Conservation (phyloP, 106 monocot species). For the Platanthera guangdongensis region DNA sequence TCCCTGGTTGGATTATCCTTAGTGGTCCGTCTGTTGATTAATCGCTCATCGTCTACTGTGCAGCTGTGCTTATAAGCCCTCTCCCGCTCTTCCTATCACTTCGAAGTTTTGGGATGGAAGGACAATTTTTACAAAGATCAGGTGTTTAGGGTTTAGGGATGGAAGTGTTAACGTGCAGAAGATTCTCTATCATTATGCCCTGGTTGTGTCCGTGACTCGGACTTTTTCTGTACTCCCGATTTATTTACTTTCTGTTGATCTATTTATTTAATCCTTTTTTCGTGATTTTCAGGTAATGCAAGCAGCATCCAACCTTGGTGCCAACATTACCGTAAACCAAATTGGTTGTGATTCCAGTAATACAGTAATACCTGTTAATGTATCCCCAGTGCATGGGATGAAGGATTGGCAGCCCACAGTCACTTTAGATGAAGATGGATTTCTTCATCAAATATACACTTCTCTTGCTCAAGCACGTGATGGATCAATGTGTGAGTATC, state of each 20-base stretch:
- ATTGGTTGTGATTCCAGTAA: constrained; percentile 58
- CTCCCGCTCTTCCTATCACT: too few relatives aligned
- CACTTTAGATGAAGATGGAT: constrained; percentile 75
- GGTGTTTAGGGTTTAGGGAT: too few relatives aligned
- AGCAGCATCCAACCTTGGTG: constrained; percentile 55
- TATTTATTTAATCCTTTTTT: background rate
- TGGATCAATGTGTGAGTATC: constrained; percentile 48
- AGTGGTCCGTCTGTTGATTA: too few relatives aligned
- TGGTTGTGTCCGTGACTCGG: background rate
- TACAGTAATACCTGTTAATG: constrained; percentile 35
- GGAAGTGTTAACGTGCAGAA: background rate
- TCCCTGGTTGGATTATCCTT: too few relatives aligned
- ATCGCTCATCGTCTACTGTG: too few relatives aligned
- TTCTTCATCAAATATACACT: constrained; percentile 68
- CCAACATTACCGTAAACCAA: constrained; percentile 61
- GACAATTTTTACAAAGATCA: too few relatives aligned
- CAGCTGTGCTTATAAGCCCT: too few relatives aligned
- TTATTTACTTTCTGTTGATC: background rate
- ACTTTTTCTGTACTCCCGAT: background rate
- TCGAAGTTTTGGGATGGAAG: too few relatives aligned
- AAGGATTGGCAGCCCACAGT: constrained; percentile 85
- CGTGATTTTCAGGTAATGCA: constrained; percentile 67
- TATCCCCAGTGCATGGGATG: constrained; percentile 55
- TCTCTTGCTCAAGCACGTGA: constrained; percentile 62
- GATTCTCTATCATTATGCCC: background rate